These are phyloP conservation scores for Camelina hispida DNA, from an alignment of 345 rosid species.

Conservation along the genomic window DNA sequence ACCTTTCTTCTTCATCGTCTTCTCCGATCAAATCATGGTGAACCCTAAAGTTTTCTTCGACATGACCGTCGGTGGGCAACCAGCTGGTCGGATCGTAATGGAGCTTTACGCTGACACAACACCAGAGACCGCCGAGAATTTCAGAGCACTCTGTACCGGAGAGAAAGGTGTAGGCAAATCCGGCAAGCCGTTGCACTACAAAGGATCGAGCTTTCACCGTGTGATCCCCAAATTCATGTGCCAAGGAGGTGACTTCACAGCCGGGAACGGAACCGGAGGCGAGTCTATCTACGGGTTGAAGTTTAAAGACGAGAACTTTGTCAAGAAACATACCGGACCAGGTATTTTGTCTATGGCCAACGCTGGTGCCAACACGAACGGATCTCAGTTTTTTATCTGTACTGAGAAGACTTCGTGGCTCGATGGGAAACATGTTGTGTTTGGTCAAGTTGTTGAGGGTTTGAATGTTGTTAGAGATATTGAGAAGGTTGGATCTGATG, in stretches of 20 bases:
- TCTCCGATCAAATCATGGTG: constrained; percentile 25
- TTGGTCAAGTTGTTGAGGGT: constrained; percentile 63
- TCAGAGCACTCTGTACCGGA: constrained; percentile 74
- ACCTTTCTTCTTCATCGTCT: not conserved
- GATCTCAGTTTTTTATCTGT: constrained; percentile 71
- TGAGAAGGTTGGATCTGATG: constrained; percentile 64
- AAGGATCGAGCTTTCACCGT: constrained; percentile 65
- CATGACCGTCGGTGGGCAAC: constrained; percentile 47
- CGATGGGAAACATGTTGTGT: constrained; percentile 76
- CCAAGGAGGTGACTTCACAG: constrained; percentile 75
- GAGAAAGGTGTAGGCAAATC: constrained; percentile 54
- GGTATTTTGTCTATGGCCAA: constrained; percentile 79
- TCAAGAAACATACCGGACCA: constrained; percentile 63
- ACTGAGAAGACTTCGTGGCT: constrained; percentile 63
- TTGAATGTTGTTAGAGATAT: constrained; percentile 53
- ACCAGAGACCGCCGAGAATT: constrained; percentile 63
- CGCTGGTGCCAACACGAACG: constrained; percentile 59
- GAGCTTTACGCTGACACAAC: constrained; percentile 58
- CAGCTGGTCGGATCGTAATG: constrained; percentile 59
- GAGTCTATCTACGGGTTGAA: constrained; percentile 71
- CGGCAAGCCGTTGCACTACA: constrained; percentile 75
- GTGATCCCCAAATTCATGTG: constrained; percentile 79
- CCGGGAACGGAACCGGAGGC: constrained; percentile 69
- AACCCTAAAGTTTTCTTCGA: constrained; percentile 66
- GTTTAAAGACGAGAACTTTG: constrained; percentile 69